phyloP scores from a whole-genome alignment of 352 stramenopile species.

The Globisporangium perplexum region DNA sequence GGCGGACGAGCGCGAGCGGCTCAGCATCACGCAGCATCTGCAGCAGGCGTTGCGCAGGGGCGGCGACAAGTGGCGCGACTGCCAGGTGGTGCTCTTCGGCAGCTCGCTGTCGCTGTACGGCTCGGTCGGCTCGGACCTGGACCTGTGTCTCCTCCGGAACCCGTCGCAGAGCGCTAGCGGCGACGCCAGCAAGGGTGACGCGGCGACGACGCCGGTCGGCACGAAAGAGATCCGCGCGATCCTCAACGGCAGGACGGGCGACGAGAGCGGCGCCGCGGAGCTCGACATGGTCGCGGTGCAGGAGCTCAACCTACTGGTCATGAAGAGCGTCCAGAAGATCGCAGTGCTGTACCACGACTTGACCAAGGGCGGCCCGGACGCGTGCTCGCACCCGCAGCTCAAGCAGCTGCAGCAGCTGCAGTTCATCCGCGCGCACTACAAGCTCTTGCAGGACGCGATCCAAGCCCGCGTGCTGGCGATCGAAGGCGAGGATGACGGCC shows the following conservation, averaged over 20 bases:
- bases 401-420: conserved; percentile 33
- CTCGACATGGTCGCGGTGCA: conserved; percentile 24
- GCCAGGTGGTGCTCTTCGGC: conserved; percentile 57
- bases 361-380: conserved; percentile 11
- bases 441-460: conserved; percentile 28
- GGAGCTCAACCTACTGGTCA: conserved; percentile 34
- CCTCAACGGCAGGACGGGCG: conserved; percentile 20
- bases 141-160: conserved; percentile 57
- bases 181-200: not conserved
- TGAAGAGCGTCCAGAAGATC: conserved; percentile 48
- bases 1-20: conserved; percentile 35
- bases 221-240: conserved; percentile 37
- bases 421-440: conserved; percentile 40
- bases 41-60: conserved; percentile 33
- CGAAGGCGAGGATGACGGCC: conserved; percentile 7
- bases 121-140: conserved; percentile 63
- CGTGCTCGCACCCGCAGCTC: conserved; percentile 4
- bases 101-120: conserved; percentile 77
- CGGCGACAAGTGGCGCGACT: conserved; percentile 47
- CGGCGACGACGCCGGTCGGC: conserved; percentile 13
- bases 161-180: conserved; percentile 1
- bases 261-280: conserved; percentile 7
- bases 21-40: conserved; percentile 34
- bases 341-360: conserved; percentile 28
- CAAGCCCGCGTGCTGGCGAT: conserved; percentile 15